Conservation (phyloP, 345 rosid genomes). For the Eucalyptus pumila region DNA sequence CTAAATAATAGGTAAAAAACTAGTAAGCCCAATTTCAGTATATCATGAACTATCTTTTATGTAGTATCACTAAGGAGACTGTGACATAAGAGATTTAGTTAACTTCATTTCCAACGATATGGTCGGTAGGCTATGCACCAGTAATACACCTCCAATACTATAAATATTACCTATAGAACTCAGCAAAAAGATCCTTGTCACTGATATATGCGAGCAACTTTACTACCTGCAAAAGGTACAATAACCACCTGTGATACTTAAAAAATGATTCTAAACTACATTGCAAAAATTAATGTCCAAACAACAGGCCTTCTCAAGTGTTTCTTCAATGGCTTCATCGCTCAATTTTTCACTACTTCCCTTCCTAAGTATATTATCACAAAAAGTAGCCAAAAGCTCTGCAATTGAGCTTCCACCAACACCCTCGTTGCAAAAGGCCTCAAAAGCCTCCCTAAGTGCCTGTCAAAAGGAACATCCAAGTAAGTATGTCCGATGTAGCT, state of each 20-base stretch:
- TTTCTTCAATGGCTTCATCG: slow-evolving; percentile 57
- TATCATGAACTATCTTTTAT: background rate
- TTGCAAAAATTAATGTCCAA: background rate
- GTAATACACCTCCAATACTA: background rate
- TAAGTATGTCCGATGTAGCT: too few species aligned
- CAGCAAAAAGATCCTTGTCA: slow-evolving; percentile 79
- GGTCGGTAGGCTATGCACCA: background rate
- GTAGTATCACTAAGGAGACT: accelerated
- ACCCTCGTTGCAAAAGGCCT: slow-evolving; percentile 40
- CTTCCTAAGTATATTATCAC: slow-evolving; percentile 49
- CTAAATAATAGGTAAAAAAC: too few species aligned
- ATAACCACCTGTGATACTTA: background rate
- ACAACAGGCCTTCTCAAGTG: slow-evolving; percentile 34
- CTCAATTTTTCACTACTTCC: slow-evolving; percentile 54
- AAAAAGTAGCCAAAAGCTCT: slow-evolving; percentile 56
- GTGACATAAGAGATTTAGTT: background rate
- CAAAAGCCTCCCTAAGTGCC: slow-evolving; percentile 67
- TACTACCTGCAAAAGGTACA: slow-evolving; percentile 47
- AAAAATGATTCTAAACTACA: background rate
- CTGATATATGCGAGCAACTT: slow-evolving; percentile 69
- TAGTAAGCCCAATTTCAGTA: too few species aligned
- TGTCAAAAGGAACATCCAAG: background rate
- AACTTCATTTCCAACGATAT: background rate
- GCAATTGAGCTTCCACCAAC: slow-evolving; percentile 56
- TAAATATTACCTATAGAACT: slow-evolving; percentile 45